These are phyloP conservation scores for Ogataea trehalophila DNA, from an alignment of 805 yeast genomes.

Conservation along the genomic window DNA sequence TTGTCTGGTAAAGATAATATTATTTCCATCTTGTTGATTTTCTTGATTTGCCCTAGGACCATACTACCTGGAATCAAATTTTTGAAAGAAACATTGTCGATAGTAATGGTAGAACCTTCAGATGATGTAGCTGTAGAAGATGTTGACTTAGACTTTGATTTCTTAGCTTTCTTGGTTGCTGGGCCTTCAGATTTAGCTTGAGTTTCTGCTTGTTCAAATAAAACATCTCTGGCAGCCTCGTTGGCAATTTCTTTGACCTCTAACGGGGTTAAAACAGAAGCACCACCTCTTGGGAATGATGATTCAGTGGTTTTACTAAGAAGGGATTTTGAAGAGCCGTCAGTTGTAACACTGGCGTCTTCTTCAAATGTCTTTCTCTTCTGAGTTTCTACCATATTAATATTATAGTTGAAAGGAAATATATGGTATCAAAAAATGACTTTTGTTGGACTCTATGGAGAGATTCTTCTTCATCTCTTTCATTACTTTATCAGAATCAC, in stretches of 20 bases:
- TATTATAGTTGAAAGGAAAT: background rate
- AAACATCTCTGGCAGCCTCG: slow-evolving; percentile 85
- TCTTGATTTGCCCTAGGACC: slow-evolving; percentile 71
- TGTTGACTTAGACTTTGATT: slow-evolving; percentile 21
- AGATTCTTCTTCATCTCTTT: too few species aligned
- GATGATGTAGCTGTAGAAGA: slow-evolving; percentile 28
- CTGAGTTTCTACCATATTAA: slow-evolving; percentile 17
- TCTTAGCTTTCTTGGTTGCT: slow-evolving; percentile 26
- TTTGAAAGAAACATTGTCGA: slow-evolving; percentile 61
- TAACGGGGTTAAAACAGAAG: slow-evolving; percentile 76
- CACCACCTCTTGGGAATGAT: slow-evolving; percentile 95
- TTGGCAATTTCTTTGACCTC: slow-evolving; percentile 91
- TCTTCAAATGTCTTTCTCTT: slow-evolving; percentile 48
- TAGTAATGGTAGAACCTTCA: slow-evolving; percentile 29
- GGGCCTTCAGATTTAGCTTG: slow-evolving; percentile 1
- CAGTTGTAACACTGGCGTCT: slow-evolving; percentile 3
- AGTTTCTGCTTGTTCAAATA: slow-evolving; percentile 43
- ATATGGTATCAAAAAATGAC: too few species aligned
- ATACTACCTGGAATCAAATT: slow-evolving; percentile 64
- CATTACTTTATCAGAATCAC: too few species aligned
- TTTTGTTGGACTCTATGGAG: too few species aligned
- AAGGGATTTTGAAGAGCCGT: slow-evolving; percentile 21
- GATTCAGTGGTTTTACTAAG: slow-evolving; percentile 37
- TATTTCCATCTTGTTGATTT: slow-evolving; percentile 58
- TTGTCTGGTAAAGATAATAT: slow-evolving; percentile 75